Evolutionary conservation across 257 asterid genomes (phyloP).

Genomic region (Lycium barbarum): DNA sequence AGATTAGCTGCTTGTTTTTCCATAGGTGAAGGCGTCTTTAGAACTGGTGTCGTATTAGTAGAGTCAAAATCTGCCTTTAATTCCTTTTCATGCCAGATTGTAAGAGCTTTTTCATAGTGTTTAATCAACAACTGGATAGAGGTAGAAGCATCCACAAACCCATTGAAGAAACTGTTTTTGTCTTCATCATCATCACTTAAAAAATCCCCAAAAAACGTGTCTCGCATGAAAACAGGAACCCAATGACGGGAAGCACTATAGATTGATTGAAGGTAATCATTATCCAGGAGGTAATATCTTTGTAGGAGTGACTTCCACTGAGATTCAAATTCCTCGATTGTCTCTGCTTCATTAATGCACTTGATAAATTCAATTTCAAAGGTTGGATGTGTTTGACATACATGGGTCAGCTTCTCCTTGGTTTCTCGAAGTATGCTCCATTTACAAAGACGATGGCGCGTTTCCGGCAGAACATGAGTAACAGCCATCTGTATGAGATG

Average conservation of each 20-base stretch:
- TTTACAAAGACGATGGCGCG: slow-evolving; percentile 67
- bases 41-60: slow-evolving; percentile 50
- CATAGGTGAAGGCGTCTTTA: slow-evolving; percentile 92
- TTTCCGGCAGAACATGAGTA: slow-evolving; percentile 62
- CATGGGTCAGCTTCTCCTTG: slow-evolving; percentile 61
- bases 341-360: slow-evolving; percentile 66
- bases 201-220: slow-evolving; percentile 78
- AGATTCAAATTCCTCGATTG: slow-evolving; percentile 79
- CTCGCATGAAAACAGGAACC: slow-evolving; percentile 76
- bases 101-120: slow-evolving; percentile 64
- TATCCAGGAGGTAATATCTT: slow-evolving; percentile 57
- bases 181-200: slow-evolving; percentile 49
- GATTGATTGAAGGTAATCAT: slow-evolving; percentile 77
- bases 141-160: slow-evolving; percentile 50
- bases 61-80: slow-evolving; percentile 75
- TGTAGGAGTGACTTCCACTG: slow-evolving; percentile 63
- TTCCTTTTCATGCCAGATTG: slow-evolving; percentile 74
- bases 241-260: slow-evolving; percentile 71
- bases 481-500: slow-evolving; percentile 66
- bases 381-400: slow-evolving; percentile 53
- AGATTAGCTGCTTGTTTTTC: slow-evolving; percentile 89
- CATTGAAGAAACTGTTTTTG: slow-evolving; percentile 58
- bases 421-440: slow-evolving; percentile 76
- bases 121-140: slow-evolving; percentile 60
- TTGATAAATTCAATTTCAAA: slow-evolving; percentile 68